phyloP scores from a whole-genome alignment of 805 yeast species.

The Wickerhamiella sorbophila region DNA sequence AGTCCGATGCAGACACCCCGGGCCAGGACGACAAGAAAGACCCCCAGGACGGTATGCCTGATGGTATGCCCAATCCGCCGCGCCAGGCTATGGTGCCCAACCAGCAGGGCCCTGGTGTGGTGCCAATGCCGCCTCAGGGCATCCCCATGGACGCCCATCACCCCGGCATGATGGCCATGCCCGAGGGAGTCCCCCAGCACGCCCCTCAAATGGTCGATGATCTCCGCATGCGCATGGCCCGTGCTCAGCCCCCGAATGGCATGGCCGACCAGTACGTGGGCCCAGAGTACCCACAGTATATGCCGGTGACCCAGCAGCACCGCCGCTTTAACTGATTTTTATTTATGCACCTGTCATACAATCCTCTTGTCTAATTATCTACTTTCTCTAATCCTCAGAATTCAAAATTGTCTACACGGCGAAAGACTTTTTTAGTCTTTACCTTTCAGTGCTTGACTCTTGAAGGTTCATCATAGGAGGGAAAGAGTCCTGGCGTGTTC shows the following conservation, averaged over 20 bases:
- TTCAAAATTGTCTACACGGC: constrained; percentile 1
- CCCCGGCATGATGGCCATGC: constrained; percentile 3
- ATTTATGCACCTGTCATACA: not conserved
- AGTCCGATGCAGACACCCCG: constrained; percentile 23
- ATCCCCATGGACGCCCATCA: constrained; percentile 3
- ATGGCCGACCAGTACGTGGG: constrained; percentile 10
- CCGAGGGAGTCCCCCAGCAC: not conserved
- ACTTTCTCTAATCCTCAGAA: not conserved
- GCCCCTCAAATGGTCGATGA: not conserved
- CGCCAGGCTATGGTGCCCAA: constrained; percentile 2
- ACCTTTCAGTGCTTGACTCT: constrained; percentile 25
- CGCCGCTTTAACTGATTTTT: constrained; percentile 5
- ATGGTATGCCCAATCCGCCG: not conserved
- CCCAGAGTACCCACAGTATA: constrained; percentile 9
- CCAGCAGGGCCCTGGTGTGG: constrained; percentile 5
- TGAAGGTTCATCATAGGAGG: constrained; percentile 20
- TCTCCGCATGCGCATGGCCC: not conserved
- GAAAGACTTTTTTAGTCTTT: not conserved
- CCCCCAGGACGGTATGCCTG: constrained; percentile 1
- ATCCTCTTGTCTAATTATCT: not conserved
- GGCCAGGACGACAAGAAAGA: not conserved
- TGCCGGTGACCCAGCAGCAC: constrained; percentile 8
- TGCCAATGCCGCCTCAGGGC: not conserved
- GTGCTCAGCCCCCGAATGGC: constrained; percentile 11
- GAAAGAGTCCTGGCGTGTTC: constrained; percentile 17